These are phyloP conservation scores for Pisolithus thermaeus DNA, from an alignment of 1,284 basidiomycete species.

Conservation along the genomic window DNA sequence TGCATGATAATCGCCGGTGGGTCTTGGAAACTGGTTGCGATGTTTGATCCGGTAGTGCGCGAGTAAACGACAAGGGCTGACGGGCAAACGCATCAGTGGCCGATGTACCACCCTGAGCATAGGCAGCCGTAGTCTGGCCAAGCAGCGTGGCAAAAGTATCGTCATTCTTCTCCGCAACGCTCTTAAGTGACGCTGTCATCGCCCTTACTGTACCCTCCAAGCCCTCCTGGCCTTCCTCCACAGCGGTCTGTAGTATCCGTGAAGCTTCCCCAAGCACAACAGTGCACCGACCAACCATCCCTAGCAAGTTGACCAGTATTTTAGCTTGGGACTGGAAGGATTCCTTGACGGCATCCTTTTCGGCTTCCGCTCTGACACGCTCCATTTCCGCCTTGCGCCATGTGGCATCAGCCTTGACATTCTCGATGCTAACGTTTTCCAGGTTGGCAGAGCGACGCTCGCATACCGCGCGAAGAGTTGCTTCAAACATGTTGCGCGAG, in stretches of 20 bases:
- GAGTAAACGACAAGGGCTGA: conserved; percentile 35
- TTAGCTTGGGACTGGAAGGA: conserved; percentile 63
- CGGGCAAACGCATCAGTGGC: conserved; percentile 41
- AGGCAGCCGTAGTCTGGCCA: conserved; percentile 57
- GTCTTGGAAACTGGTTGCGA: conserved; percentile 37
- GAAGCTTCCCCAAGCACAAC: conserved; percentile 68
- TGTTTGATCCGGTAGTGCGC: conserved; percentile 40
- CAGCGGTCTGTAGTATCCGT: conserved; percentile 42
- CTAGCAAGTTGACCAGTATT: conserved; percentile 64
- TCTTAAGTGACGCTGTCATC: conserved; percentile 46
- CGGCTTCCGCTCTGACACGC: conserved; percentile 60
- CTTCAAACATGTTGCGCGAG: conserved; percentile 76
- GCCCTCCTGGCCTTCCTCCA: conserved; percentile 38
- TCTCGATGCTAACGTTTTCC: conserved; percentile 68
- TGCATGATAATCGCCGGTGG: conserved; percentile 46
- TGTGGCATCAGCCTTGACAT: conserved; percentile 67
- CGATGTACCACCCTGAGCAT: conserved; percentile 33
- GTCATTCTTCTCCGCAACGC: conserved; percentile 62
- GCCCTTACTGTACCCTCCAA: conserved; percentile 36
- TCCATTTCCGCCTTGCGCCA: conserved; percentile 71
- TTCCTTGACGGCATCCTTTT: conserved; percentile 61
- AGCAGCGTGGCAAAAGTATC: conserved; percentile 58
- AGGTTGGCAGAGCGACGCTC: conserved; percentile 76
- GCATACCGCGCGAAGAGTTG: conserved; percentile 73
- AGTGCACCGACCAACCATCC: conserved; percentile 77